Evolutionary conservation across 2,329 filamentous ascomycete species (phyloP), one percentile per base, ranked within the genome.

Genomic region (Dactylellina sp.): DNA sequence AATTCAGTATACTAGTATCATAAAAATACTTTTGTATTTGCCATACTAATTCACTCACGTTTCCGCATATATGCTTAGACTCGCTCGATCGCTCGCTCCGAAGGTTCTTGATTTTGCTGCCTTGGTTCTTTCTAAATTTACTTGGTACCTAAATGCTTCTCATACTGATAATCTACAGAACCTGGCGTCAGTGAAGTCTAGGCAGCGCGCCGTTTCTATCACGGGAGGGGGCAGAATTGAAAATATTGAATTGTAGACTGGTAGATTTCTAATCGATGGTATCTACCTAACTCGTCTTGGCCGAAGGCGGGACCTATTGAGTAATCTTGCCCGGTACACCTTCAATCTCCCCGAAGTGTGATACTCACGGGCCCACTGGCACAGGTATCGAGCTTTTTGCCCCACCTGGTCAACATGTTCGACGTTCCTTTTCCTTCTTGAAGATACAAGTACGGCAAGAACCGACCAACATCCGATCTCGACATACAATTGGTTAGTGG

Each of bases 401-500:
- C 32, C 49, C 49, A 53, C 60, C 22, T 7, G 24, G 22, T 28
- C 28, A 11, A 35, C 25, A n/a, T 20, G 37, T 47, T 37, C 11
- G 32, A 25, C 11, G 11, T 20, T 32, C 20, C 5, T 16, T 35
- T 46, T 24, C 20, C 47, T 16, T 28, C 9, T 16, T 47, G 18
- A 61, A 44, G 44, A 49, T 62, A 44, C 25, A 53, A 28, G 53
- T 16, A 56, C 64, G 56, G 53, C 42, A 72, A 37, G 47, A 60
- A 37, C 32, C 55, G 60, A 57, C 53, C 1, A 65, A 46, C 53
- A 72, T 65, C 60, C 53, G 47, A 42, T 44, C 24, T 52, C 22
- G 37, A 12, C 24, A 64, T 25, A 55, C 53, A 63, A 72, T 72
- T 72, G 68, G 68, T 18, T 53, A 52, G 60, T 35, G 52, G 60